Evolutionary conservation across 495 filamentous ascomycete genomes (phyloP).

Genomic region (Aspergillus steynii): DNA sequence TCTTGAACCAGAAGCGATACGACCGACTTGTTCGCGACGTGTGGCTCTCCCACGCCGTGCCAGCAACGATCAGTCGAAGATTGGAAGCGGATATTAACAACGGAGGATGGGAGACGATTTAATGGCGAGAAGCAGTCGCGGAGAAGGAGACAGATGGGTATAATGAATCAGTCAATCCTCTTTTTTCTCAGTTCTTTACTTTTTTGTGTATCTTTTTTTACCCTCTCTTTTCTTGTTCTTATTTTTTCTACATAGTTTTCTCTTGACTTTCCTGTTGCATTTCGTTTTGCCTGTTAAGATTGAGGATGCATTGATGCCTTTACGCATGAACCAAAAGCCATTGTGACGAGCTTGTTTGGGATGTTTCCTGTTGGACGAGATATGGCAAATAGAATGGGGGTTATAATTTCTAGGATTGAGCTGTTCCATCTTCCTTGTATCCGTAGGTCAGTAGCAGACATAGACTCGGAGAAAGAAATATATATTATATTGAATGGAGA

Average conservation of each 20-base stretch:
- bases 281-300: neutral
- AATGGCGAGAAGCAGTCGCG: slow-evolving; percentile 9
- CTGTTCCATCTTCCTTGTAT: no score
- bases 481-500: no score
- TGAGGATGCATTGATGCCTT: neutral
- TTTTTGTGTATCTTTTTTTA: neutral
- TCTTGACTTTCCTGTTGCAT: neutral
- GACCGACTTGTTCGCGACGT: slow-evolving; percentile 81
- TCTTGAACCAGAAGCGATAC: slow-evolving; percentile 90
- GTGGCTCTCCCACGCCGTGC: slow-evolving; percentile 85
- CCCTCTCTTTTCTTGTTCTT: no score
- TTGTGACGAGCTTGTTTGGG: neutral
- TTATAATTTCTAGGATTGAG: no score
- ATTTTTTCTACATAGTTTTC: neutral
- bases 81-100: slow-evolving; percentile 94
- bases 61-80: slow-evolving; percentile 84
- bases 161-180: neutral
- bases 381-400: neutral
- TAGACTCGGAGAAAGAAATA: no score
- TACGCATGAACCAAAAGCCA: neutral
- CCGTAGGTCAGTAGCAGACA: no score
- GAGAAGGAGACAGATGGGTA: neutral
- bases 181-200: neutral
- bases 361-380: neutral
- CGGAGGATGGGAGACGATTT: slow-evolving; percentile 95